Percentiles rank a stretch among this genome's conserved stretches.
These are phyloP conservation scores for Tympanopsis confertula DNA, from an alignment of 2,329 filamentous ascomycete genomes.

Conservation along the genomic window DNA sequence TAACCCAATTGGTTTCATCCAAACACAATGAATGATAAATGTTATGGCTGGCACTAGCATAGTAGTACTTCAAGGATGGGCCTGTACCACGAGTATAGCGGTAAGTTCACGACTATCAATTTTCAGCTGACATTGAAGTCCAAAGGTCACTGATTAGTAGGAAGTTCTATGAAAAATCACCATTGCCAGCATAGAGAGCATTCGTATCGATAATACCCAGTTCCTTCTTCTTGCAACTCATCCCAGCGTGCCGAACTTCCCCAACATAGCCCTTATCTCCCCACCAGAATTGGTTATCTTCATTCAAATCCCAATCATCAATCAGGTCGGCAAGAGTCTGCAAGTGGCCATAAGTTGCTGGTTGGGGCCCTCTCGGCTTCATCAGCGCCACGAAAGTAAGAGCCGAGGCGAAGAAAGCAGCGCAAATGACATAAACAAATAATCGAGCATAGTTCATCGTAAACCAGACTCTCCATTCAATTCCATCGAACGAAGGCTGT, in stretches of 20 bases:
- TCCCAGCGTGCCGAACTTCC: neutral
- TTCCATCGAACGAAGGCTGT: neutral
- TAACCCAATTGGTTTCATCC: too few species aligned
- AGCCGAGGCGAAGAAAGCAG: constrained; percentile 2
- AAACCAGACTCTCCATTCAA: too few species aligned
- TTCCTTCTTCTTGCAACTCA: neutral
- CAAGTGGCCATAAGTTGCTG: constrained; percentile 4
- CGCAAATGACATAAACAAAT: neutral
- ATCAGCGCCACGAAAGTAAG: constrained; percentile 1
- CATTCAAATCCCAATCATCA: constrained; percentile 4
- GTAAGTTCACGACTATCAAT: too few species aligned
- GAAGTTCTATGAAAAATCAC: too few species aligned
- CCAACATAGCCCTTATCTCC: constrained; percentile 2
- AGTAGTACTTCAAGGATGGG: too few species aligned
- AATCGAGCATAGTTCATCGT: neutral
- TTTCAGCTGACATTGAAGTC: too few species aligned
- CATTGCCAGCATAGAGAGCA: too few species aligned
- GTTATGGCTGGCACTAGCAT: too few species aligned
- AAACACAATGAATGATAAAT: too few species aligned
- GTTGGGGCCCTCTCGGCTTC: constrained; percentile 2
- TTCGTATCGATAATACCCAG: too few species aligned
- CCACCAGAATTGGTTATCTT: constrained; percentile 2
- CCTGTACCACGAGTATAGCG: too few species aligned
- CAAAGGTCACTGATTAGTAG: too few species aligned
- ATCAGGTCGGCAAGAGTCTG: constrained; percentile 4